Base-by-base conservation (phyloP, 768 basidiomycete species). In the Tylopilus plumbeoviolaceoides region DNA sequence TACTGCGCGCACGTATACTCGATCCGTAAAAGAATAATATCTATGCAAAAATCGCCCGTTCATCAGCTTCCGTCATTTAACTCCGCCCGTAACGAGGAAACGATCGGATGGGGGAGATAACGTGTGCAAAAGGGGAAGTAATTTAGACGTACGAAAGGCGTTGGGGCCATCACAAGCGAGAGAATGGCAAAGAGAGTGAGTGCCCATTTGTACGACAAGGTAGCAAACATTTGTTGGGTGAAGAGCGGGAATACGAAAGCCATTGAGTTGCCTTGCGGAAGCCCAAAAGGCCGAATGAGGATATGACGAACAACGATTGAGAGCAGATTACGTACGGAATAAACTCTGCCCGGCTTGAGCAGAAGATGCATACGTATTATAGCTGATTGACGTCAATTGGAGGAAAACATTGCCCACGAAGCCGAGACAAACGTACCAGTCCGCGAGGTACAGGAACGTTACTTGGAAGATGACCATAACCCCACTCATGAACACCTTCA, bases 331-430 rank as follows among this genome's bases (percentile, higher is more conserved):
- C 73, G 43, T 60, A 72, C 81, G 75, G 50, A 67, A 69, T 30
- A 82, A 67, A 38, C 72, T 76, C 58, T 80, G 79, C 0, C 75
- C 81, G 0, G 81, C 82, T 46, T 81, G 69, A 0, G 79, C 82
- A 10, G 77, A 79, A 7, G 79, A 81, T 1, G 82, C 77, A 56
- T 78, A 82, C 7, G 69, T 63, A 7, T 71, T 70, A 53, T 75
- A 75, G 55, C 75, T 76, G 44, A n/a, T 44, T 25, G 27, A 36
- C 5, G 21, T 50, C 10, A 23, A 25, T 23, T 10, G 30, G 10
- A 50, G 23, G n/a, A 14, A 35, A 18, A 47, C 11, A 30, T 11
- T 11, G 30, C 7, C 8, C 7, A 2, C 20, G 9, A 14, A 17
- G 7, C 23, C 11, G 5, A 20, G 21, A 21, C 6, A 5, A 10